Conservation (phyloP, 2,329 filamentous ascomycete genomes). For the Nemania bipapillata region DNA sequence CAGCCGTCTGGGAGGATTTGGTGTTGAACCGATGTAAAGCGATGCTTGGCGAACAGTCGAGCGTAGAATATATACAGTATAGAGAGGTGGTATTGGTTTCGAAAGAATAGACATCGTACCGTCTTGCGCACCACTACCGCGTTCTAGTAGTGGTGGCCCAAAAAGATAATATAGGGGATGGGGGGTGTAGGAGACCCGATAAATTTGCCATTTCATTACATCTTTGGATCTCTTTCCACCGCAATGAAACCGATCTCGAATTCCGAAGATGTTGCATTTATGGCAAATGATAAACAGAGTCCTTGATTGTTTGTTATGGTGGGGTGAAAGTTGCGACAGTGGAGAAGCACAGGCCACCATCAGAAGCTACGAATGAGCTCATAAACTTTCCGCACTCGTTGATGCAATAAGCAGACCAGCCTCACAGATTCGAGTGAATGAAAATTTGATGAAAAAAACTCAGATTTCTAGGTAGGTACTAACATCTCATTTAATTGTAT, state of each 20-base stretch:
- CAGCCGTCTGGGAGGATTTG: slow-evolving; percentile 83
- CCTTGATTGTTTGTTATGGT: background rate
- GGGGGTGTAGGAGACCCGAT: background rate
- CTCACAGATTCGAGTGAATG: background rate
- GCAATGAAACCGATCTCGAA: background rate
- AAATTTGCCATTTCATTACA: slow-evolving; percentile 25
- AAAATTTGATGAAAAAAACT: background rate
- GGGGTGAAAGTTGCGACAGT: slow-evolving; percentile 3
- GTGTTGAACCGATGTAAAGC: slow-evolving; percentile 92
- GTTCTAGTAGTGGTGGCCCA: background rate
- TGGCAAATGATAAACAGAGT: background rate
- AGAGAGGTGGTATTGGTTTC: slow-evolving; percentile 83
- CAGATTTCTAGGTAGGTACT: background rate
- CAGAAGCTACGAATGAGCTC: background rate
- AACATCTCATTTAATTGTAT: background rate
- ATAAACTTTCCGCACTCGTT: background rate
- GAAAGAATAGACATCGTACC: slow-evolving; percentile 55
- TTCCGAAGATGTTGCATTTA: background rate
- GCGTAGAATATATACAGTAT: slow-evolving; percentile 91
- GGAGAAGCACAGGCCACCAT: slow-evolving; percentile 11
- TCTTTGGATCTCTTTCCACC: slow-evolving; percentile 5
- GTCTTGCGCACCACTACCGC: background rate
- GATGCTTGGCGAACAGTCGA: slow-evolving; percentile 77
- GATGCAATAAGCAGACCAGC: background rate
- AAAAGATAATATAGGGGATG: slow-evolving; percentile 7